A percentile compares a stretch with the other conserved stretches of the same genome.
These are phyloP conservation scores for Amphirosellinia nigrospora DNA, from an alignment of 495 filamentous ascomycete species.

Conservation along the genomic window DNA sequence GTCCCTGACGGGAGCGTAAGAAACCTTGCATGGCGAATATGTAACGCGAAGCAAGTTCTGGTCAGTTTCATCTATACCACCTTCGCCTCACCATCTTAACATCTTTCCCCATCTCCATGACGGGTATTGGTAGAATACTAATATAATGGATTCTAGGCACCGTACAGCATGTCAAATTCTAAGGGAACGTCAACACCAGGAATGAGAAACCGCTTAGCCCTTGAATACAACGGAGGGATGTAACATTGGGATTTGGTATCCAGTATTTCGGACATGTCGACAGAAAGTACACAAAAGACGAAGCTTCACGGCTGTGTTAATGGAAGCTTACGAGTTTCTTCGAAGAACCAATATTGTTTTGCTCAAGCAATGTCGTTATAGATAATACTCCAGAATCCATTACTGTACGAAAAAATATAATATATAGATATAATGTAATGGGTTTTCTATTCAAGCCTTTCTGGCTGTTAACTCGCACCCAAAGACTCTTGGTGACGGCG, in stretches of 20 bases:
- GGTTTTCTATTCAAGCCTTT: background rate
- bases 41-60: slow-evolving; percentile 91
- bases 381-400: too few species aligned
- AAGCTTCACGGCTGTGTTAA: background rate
- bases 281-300: background rate
- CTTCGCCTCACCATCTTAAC: background rate
- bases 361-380: background rate
- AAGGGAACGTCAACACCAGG: slow-evolving; percentile 61
- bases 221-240: background rate
- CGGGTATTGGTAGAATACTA: slow-evolving; percentile 18
- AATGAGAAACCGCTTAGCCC: slow-evolving; percentile 39
- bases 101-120: background rate
- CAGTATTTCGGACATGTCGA: background rate
- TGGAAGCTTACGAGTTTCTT: background rate
- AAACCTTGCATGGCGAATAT: slow-evolving; percentile 94
- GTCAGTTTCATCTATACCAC: slow-evolving; percentile 59
- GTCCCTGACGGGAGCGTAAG: slow-evolving; percentile 90
- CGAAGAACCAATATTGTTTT: background rate
- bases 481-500: background rate
- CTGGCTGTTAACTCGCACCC: background rate
- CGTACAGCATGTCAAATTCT: slow-evolving; percentile 69
- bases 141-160: slow-evolving; percentile 51
- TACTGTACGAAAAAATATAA: background rate
- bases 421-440: background rate
- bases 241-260: background rate